Conservation (phyloP, 768 basidiomycete species). For the Auricularia cornea region DNA sequence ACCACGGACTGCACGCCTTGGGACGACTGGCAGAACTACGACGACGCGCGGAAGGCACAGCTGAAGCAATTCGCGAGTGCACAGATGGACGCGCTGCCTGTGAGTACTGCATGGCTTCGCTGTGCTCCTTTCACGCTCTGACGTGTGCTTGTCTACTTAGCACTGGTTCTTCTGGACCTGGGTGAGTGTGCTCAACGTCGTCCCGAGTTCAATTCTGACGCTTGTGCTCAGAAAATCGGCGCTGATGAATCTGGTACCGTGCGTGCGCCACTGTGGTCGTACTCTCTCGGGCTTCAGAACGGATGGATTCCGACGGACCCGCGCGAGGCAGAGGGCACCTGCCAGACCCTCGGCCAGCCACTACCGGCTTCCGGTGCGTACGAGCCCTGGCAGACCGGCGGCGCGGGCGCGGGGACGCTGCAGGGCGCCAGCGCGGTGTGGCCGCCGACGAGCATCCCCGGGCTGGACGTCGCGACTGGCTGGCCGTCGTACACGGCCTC, state of each 20-base stretch:
- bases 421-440: constrained; percentile 46
- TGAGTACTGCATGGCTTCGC: too few species aligned
- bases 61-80: constrained; percentile 67
- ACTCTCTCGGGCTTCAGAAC: constrained; percentile 56
- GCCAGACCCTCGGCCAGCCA: constrained; percentile 22
- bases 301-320: constrained; percentile 80
- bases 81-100: constrained; percentile 75
- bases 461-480: constrained; percentile 35
- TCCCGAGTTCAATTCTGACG: not conserved
- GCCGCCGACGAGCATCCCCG: constrained; percentile 61
- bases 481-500: constrained; percentile 68
- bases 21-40: constrained; percentile 68
- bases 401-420: constrained; percentile 61
- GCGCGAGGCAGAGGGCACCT: constrained; percentile 52
- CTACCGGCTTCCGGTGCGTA: constrained; percentile 34
- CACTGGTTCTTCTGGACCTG: constrained; percentile 99
- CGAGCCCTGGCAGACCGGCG: constrained; percentile 71
- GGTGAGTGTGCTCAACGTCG: constrained; percentile 21
- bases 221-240: constrained; percentile 50
- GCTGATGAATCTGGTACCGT: constrained; percentile 50
- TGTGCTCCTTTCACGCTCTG: not conserved
- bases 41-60: constrained; percentile 46
- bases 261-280: constrained; percentile 59
- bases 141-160: constrained; percentile 30
- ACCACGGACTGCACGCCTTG: constrained; percentile 74